Evolutionary conservation across 2,329 filamentous ascomycete genomes (phyloP), one percentile per base, ranked within the genome.

Genomic region (Penicillium verrucosum): DNA sequence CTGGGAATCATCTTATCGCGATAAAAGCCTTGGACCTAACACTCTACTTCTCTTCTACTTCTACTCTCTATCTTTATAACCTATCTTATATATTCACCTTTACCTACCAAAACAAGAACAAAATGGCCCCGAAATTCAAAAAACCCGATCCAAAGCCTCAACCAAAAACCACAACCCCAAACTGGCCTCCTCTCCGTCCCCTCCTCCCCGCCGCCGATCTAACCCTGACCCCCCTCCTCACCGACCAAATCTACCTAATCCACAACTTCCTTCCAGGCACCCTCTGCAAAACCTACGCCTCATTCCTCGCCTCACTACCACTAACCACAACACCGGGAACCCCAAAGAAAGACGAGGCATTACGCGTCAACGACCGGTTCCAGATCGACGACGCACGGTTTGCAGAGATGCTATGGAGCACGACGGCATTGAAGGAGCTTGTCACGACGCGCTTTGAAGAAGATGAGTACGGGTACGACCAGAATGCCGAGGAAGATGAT

Each of bases 301-400:
- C 83, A 1, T 94, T 93, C 66, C 82, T 95, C 0, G 79, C 82
- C 10, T 83, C 82, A 0, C 75, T 96, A 3, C 86, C 90, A 0
- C 77, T 96, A 44, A 82, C 82, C 43, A 95, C 90, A 1, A 96
- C 90, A 0, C 90, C 90, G 0, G 85, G 85, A 0, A 86, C 85
- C 59, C 90, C 90, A 1, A 93, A 89, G 72, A 86, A 85, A 59
- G 90, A 89, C 46, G 87, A 94, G 54, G 92, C 92, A 1, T 82
- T 90, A 8, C 82, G 93, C 36, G 89, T 96, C 45, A 97, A 97
- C 71, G 93, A 97, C 71, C 85, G 93, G 11, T 96, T 89, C 66
- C 90, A 96, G 75, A 78, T 96, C 21, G 79, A 92, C 29, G 92
- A 97, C 75, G 75, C 83, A 29, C 73, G 62, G 0, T 96, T 97